Evolutionary conservation across 805 yeast species (phyloP), one percentile per base, ranked within the genome.

Genomic region (Teunomyces tritomae): DNA sequence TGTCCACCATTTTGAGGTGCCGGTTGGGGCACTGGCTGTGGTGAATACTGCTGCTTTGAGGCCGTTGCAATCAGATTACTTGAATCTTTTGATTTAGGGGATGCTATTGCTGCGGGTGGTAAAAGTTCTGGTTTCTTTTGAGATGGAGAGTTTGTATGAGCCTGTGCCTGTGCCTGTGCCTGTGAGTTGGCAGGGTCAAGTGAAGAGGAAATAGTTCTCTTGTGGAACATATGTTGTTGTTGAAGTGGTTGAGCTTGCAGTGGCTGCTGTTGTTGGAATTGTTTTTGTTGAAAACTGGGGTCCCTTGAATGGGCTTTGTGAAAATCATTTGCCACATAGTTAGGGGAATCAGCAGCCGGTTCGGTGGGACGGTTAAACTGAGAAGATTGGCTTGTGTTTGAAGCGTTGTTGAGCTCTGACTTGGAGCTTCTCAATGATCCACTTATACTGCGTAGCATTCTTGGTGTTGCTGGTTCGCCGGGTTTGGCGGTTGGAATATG

Each of bases 371-470:
- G 40, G 39, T 35, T 35, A 37, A 5, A 7, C 26, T 36, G 40
- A 14, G 28, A 16, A 7, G 42, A 36, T 28, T 50, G 54, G 13
- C 49, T 47, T 13, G 48, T 49, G 28, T 47, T 46, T 13, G 58
- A 51, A 8, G 52, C 6, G 28, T 13, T n/a, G 33, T 20, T 34
- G 13, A 46, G 24, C 16, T 54, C 39, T n/a, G 34, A 32, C 20
- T 45, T 53, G 34, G 59, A 48, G 28, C 47, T 53, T 45, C 51
- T 54, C 32, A 58, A 56, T 49, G 64, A 64, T 1, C 77, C 78
- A 50, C 82, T 76, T 3, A 78, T 77, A 56, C 79, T 80, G 55
- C 86, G 72, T 42, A 83, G 65, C 88, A 84, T 84, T 55, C 88
- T 67, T 7, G 88, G 87, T 1, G 89, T 83, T 1, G 88, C 88